Percentiles rank a stretch among this genome's conserved stretches.
These are phyloP conservation scores for Hyphopichia homilentoma DNA, from an alignment of 805 yeast genomes.

Conservation along the genomic window DNA sequence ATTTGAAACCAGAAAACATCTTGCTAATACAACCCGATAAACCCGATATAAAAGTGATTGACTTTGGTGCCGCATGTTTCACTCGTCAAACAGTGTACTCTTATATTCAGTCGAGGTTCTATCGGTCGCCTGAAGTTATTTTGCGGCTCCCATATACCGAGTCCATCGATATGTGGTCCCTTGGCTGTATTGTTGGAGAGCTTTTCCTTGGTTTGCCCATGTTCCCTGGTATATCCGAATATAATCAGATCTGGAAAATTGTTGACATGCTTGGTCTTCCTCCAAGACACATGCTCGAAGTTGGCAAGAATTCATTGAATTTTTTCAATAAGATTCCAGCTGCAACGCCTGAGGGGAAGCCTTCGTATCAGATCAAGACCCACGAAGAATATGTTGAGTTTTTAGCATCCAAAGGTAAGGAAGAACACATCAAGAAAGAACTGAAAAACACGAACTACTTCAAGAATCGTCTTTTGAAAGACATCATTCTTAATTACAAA, in stretches of 20 bases:
- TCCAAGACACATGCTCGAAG: conserved; percentile 94
- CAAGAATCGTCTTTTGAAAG: conserved; percentile 57
- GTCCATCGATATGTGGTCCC: conserved; percentile 96
- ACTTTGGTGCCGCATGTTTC: conserved; percentile 94
- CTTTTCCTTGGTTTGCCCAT: conserved; percentile 86
- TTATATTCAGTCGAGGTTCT: conserved; percentile 88
- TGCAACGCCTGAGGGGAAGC: conserved; percentile 20
- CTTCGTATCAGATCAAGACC: conserved; percentile 28
- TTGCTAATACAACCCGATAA: conserved; percentile 73
- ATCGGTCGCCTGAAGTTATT: conserved; percentile 92
- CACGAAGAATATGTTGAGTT: conserved; percentile 34
- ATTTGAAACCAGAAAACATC: conserved; percentile 94
- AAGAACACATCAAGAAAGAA: conserved; percentile 44
- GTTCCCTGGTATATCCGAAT: conserved; percentile 93
- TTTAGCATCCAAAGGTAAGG: conserved; percentile 25
- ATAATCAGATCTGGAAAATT: conserved; percentile 81
- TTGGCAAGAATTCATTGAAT: conserved; percentile 78
- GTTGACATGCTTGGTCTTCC: conserved; percentile 81
- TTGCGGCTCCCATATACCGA: conserved; percentile 89
- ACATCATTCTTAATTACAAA: conserved; percentile 74
- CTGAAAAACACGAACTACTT: conserved; percentile 85
- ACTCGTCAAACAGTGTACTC: conserved; percentile 87
- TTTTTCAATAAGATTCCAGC: conserved; percentile 51
- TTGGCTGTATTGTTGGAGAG: conserved; percentile 91
- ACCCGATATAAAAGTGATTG: conserved; percentile 88